Evolutionary conservation across 805 yeast genomes (phyloP).

Genomic region (Saccharomycopsis sp.): DNA sequence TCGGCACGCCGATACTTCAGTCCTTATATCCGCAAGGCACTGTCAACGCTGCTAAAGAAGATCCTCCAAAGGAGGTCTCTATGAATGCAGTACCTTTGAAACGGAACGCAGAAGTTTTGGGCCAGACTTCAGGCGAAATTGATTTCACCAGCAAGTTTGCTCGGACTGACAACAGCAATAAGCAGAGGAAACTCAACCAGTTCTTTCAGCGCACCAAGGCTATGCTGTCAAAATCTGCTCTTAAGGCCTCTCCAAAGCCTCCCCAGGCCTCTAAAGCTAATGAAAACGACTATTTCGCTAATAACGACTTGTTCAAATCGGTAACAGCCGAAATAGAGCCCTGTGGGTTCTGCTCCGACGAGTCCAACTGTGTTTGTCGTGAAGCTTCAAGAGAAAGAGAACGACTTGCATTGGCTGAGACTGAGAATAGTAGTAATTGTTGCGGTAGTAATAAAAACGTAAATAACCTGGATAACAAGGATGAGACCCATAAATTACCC

Average conservation of each 20-base stretch:
- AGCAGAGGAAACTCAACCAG: constrained; percentile 20
- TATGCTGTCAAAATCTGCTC: not conserved
- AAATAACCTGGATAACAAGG: not conserved
- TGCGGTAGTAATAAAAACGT: not conserved
- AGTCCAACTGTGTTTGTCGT: constrained; percentile 86
- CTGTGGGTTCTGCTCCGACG: constrained; percentile 93
- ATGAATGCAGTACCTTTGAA: constrained; percentile 12
- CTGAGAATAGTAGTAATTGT: too few species aligned
- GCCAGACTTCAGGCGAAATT: constrained; percentile 15
- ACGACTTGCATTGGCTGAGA: not conserved
- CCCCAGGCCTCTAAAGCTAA: not conserved
- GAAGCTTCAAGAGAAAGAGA: constrained; percentile 40
- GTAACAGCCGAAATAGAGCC: constrained; percentile 37
- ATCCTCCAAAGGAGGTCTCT: not conserved
- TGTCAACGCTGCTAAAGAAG: constrained; percentile 38
- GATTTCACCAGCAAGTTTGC: constrained; percentile 16
- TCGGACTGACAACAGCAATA: constrained; percentile 4
- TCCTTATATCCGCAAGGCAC: constrained; percentile 58
- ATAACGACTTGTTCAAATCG: constrained; percentile 15
- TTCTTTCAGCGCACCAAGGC: constrained; percentile 7
- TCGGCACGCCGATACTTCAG: constrained; percentile 32
- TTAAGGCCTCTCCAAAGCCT: not conserved
- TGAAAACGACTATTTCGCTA: constrained; percentile 8
- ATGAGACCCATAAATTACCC: not conserved
- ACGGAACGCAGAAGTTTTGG: not conserved